These are phyloP conservation scores for Trichophyton benhamiae DNA, from an alignment of 2,329 filamentous ascomycete species.

Conservation along the genomic window DNA sequence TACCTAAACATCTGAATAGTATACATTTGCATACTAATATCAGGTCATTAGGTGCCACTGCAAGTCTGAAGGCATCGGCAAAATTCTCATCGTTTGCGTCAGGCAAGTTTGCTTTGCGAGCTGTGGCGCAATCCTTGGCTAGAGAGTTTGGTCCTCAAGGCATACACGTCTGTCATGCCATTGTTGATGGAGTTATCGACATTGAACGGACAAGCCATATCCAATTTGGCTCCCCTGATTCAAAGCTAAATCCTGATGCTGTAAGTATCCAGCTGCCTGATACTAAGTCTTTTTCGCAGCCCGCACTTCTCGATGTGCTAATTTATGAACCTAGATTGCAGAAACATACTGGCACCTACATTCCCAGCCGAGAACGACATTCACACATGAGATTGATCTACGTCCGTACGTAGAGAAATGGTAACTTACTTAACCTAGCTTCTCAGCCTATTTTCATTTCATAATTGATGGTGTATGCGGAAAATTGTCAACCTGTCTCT, in stretches of 20 bases:
- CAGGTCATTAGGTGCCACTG: constrained; percentile 53
- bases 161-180: constrained; percentile 68
- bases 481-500: no score
- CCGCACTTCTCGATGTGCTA: not conserved
- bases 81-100: constrained; percentile 59
- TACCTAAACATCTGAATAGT: not conserved
- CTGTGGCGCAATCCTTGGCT: constrained; percentile 61
- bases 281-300: not conserved
- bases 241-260: constrained; percentile 61
- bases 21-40: not conserved
- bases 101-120: constrained; percentile 68
- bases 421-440: constrained; percentile 25
- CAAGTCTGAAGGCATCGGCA: constrained; percentile 60
- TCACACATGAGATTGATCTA: constrained; percentile 71
- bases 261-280: constrained; percentile 39
- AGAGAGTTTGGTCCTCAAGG: constrained; percentile 76
- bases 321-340: constrained; percentile 50
- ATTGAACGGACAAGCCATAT: constrained; percentile 57
- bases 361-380: constrained; percentile 63
- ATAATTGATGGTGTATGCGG: no score
- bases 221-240: constrained; percentile 45
- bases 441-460: no score
- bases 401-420: constrained; percentile 76
- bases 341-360: constrained; percentile 78
- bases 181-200: constrained; percentile 78